Percentiles rank a stretch among this genome's conserved stretches.
Conservation (phyloP, 2,329 filamentous ascomycete species). For the Talaromyces sp. region DNA sequence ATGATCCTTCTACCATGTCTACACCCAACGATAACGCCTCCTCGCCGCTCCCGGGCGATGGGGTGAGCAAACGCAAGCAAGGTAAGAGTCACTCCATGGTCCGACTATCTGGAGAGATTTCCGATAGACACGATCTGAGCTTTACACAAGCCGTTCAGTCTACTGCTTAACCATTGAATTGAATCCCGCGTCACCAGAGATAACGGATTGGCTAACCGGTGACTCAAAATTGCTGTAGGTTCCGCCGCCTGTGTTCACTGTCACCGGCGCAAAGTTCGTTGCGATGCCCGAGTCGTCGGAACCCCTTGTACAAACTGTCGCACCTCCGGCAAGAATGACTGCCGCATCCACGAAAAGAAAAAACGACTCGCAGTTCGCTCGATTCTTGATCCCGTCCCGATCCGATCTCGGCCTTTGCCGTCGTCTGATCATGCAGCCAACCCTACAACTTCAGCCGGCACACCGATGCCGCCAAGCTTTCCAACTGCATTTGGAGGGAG, state of each 20-base stretch:
- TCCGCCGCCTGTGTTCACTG: slow-evolving; percentile 53
- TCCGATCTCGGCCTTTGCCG: slow-evolving; percentile 44
- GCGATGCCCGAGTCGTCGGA: slow-evolving; percentile 53
- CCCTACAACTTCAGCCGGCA: slow-evolving; percentile 20
- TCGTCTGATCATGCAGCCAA: slow-evolving; percentile 27
- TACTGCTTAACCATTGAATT: background rate
- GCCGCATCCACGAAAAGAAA: slow-evolving; percentile 55
- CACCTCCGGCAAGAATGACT: slow-evolving; percentile 46
- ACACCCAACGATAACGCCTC: slow-evolving; percentile 38
- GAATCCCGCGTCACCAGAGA: background rate
- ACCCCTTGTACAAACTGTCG: slow-evolving; percentile 54
- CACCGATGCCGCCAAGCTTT: slow-evolving; percentile 28
- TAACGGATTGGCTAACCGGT: slow-evolving; percentile 9
- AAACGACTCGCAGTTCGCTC: slow-evolving; percentile 48
- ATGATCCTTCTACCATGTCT: slow-evolving; percentile 39
- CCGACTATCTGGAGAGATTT: background rate
- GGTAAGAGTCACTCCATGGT: slow-evolving; percentile 28
- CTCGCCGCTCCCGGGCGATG: slow-evolving; percentile 35
- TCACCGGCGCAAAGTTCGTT: slow-evolving; percentile 56
- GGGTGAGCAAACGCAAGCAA: slow-evolving; percentile 44
- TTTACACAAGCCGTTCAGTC: background rate
- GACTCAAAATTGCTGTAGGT: slow-evolving; percentile 28
- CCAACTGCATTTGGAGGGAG: slow-evolving; percentile 29
- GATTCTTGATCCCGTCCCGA: slow-evolving; percentile 50
- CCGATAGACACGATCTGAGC: background rate